Evolutionary conservation across 2,329 filamentous ascomycete species (phyloP).

Genomic region (Tolypocladium capitatum): DNA sequence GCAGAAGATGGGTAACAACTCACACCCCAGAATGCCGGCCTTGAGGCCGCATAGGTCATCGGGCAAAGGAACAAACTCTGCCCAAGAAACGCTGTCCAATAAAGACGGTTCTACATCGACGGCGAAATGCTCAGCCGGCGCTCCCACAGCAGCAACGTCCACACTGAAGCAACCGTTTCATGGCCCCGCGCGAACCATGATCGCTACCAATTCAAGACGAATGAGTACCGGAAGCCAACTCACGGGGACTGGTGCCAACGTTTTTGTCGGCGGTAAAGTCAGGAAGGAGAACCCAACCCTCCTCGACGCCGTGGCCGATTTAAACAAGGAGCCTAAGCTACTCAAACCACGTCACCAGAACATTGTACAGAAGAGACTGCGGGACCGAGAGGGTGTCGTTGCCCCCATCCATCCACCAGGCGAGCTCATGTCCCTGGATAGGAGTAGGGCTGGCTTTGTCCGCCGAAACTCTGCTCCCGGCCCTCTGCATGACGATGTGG

Average conservation of each 20-base stretch:
- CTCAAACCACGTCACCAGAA: constrained; percentile 24
- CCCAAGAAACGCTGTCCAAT: neutral
- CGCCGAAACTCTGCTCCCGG: neutral
- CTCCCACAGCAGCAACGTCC: neutral
- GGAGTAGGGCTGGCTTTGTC: neutral
- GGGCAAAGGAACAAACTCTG: neutral
- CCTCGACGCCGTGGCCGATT: constrained; percentile 25
- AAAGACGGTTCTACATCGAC: neutral
- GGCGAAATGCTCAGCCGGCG: too few species aligned
- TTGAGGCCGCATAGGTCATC: neutral
- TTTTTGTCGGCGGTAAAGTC: constrained; percentile 31
- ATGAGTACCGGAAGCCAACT: neutral
- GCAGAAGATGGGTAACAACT: neutral
- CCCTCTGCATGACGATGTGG: too few species aligned
- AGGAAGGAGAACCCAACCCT: constrained; percentile 23
- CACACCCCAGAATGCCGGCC: neutral
- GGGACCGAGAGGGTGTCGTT: constrained; percentile 27
- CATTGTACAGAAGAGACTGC: constrained; percentile 26
- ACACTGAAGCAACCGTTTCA: neutral
- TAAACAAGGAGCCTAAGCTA: constrained; percentile 24
- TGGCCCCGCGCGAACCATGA: neutral
- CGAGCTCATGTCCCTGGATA: constrained; percentile 16
- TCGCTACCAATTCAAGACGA: neutral
- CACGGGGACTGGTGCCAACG: constrained; percentile 17
- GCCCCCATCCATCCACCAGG: constrained; percentile 21